These are phyloP conservation scores for Taiwanofungus camphoratus DNA, from an alignment of 1,284 basidiomycete species.

Conservation along the genomic window DNA sequence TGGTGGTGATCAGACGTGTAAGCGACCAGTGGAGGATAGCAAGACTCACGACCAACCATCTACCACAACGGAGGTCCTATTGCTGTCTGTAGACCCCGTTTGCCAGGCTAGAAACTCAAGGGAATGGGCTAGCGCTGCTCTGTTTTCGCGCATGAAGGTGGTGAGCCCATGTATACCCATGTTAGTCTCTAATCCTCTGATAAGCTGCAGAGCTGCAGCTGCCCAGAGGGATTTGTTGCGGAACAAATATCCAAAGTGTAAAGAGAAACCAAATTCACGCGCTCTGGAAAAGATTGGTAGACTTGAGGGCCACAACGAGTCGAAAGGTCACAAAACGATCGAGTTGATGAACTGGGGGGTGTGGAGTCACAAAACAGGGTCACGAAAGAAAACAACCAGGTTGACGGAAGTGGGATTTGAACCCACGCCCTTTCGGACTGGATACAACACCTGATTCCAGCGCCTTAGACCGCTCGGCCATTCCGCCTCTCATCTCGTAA, in stretches of 20 bases:
- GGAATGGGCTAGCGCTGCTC: constrained; percentile 50
- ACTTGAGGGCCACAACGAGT: not conserved
- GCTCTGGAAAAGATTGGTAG: not conserved
- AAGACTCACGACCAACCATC: constrained; percentile 85
- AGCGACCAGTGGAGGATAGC: not conserved
- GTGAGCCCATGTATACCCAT: constrained; percentile 85
- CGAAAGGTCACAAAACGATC: not conserved
- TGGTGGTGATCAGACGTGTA: constrained; percentile 8
- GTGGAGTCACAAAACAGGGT: too few relatives aligned
- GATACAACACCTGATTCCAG: constrained; percentile 25
- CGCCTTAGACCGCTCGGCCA: constrained; percentile 34
- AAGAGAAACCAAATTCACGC: too few relatives aligned
- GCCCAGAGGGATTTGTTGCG: too few relatives aligned
- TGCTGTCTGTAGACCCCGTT: constrained; percentile 8
- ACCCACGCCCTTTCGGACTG: constrained; percentile 36
- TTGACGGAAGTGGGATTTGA: constrained; percentile 34
- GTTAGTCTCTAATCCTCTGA: too few relatives aligned
- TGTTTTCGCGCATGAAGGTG: constrained; percentile 73
- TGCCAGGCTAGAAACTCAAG: constrained; percentile 30
- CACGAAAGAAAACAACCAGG: too few relatives aligned
- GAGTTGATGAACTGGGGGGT: too few relatives aligned
- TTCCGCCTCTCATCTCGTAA: constrained; percentile 28
- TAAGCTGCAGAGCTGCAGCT: too few relatives aligned
- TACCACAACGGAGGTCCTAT: constrained; percentile 48
- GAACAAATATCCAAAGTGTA: too few relatives aligned